Conservation (phyloP, 805 yeast genomes). For the Starmerella bacillaris region DNA sequence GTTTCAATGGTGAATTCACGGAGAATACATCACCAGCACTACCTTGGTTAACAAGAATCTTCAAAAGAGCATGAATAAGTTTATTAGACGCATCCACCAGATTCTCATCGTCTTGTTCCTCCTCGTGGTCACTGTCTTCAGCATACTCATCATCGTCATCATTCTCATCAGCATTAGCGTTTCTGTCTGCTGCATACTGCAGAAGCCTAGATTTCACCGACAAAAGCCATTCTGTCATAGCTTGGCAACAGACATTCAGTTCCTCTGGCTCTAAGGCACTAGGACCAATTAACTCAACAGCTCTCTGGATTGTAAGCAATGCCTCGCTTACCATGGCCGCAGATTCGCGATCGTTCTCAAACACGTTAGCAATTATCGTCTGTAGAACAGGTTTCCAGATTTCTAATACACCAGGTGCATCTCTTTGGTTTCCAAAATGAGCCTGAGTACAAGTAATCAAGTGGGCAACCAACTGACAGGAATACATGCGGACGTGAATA, state of each 20-base stretch:
- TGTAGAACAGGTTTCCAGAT: slow-evolving; percentile 57
- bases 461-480: slow-evolving; percentile 69
- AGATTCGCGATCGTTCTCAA: slow-evolving; percentile 55
- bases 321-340: slow-evolving; percentile 66
- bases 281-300: slow-evolving; percentile 50
- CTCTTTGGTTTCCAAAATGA: slow-evolving; percentile 28
- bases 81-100: slow-evolving; percentile 70
- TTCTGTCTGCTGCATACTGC: slow-evolving; percentile 26
- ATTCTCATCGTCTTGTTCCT: slow-evolving; percentile 76
- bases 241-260: slow-evolving; percentile 37
- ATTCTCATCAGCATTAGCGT: slow-evolving; percentile 9
- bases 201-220: slow-evolving; percentile 56
- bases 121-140: slow-evolving; percentile 68
- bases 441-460: slow-evolving; percentile 46
- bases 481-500: slow-evolving; percentile 85
- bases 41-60: slow-evolving; percentile 31
- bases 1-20: slow-evolving; percentile 3
- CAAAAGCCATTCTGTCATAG: slow-evolving; percentile 40
- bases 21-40: slow-evolving; percentile 1
- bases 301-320: slow-evolving; percentile 51
- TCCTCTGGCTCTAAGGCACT: slow-evolving; percentile 33
- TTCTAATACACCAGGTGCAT: slow-evolving; percentile 35
- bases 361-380: slow-evolving; percentile 42
- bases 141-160: slow-evolving; percentile 60
- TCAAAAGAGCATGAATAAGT: slow-evolving; percentile 53